These are phyloP conservation scores for Torulaspora franciscae DNA, from an alignment of 805 yeast genomes.

Conservation along the genomic window DNA sequence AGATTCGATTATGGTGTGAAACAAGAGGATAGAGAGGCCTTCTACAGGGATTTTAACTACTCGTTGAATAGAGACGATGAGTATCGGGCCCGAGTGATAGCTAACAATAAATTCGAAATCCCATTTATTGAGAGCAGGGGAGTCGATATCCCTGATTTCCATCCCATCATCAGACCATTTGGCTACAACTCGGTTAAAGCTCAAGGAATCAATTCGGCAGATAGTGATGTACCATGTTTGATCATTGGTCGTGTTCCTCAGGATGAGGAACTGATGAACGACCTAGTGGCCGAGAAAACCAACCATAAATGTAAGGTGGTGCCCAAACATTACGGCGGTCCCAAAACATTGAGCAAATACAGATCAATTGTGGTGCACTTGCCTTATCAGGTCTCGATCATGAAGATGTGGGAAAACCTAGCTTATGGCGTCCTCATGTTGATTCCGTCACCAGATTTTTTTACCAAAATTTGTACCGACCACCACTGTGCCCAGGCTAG, in stretches of 20 bases:
- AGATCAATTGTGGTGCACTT: constrained; percentile 11
- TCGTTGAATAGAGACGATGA: constrained; percentile 11
- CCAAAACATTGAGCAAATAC: constrained; percentile 11
- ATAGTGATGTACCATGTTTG: constrained; percentile 4
- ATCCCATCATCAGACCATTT: constrained; percentile 12
- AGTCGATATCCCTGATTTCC: constrained; percentile 2
- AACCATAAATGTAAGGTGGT: constrained; percentile 7
- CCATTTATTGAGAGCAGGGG: constrained; percentile 6
- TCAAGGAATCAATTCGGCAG: not conserved
- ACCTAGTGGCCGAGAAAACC: constrained; percentile 1
- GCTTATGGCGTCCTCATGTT: constrained; percentile 9
- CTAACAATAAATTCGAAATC: constrained; percentile 10
- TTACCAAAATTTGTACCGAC: constrained; percentile 7
- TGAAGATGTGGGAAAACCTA: constrained; percentile 17
- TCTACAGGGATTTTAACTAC: constrained; percentile 6
- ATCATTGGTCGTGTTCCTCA: constrained; percentile 9
- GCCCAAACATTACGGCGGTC: constrained; percentile 10
- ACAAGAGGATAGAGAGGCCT: not conserved
- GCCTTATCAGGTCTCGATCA: constrained; percentile 14
- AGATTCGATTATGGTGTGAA: constrained; percentile 8
- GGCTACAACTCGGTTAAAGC: constrained; percentile 6
- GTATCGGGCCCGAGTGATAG: constrained; percentile 6
- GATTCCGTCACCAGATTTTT: constrained; percentile 12
- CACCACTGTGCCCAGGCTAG: not conserved
- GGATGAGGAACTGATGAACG: constrained; percentile 5